Percentiles rank a stretch among this genome's conserved stretches.
phyloP scores from a whole-genome alignment of 768 basidiomycete genomes.

The Neoboletus magnificus region DNA sequence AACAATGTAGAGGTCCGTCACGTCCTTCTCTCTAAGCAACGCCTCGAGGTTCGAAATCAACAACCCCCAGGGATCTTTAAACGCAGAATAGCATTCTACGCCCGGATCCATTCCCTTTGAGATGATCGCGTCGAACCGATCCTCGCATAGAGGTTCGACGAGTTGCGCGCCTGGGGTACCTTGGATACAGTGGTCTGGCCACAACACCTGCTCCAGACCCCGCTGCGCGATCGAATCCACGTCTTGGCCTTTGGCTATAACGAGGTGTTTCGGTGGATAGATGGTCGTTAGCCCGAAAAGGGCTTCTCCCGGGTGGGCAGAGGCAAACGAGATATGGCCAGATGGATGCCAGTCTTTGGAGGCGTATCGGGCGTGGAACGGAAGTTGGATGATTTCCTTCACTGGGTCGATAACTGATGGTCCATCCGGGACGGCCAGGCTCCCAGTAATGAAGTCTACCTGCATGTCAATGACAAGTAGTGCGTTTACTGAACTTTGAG shows the following conservation, averaged over 20 bases:
- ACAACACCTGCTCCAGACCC: conserved; percentile 54
- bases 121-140: conserved; percentile 41
- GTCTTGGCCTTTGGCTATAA: conserved; percentile 28
- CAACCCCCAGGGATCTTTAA: conserved; percentile 55
- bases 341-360: conserved; percentile 59
- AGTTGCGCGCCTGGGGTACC: conserved; percentile 58
- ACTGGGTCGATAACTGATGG: conserved; percentile 54
- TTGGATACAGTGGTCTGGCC: conserved; percentile 80
- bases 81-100: conserved; percentile 83
- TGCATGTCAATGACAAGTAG: conserved; percentile 79
- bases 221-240: conserved; percentile 11
- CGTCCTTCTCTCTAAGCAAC: conserved; percentile 37
- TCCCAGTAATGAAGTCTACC: conserved; percentile 76
- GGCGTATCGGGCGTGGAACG: conserved; percentile 50
- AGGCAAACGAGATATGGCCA: conserved; percentile 71
- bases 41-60: conserved; percentile 46
- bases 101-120: conserved; percentile 54
- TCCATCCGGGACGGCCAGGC: conserved; percentile 66
- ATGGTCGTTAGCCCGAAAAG: conserved; percentile 41
- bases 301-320: conserved; percentile 38
- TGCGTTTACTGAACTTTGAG: conserved; percentile 33
- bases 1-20: conserved; percentile 59
- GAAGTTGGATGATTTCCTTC: conserved; percentile 53
- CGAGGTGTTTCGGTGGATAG: conserved; percentile 31
- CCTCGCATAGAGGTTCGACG: conserved; percentile 47